Base-by-base conservation (phyloP, 129 eudicot genomes). In the Erigeron canadensis region DNA sequence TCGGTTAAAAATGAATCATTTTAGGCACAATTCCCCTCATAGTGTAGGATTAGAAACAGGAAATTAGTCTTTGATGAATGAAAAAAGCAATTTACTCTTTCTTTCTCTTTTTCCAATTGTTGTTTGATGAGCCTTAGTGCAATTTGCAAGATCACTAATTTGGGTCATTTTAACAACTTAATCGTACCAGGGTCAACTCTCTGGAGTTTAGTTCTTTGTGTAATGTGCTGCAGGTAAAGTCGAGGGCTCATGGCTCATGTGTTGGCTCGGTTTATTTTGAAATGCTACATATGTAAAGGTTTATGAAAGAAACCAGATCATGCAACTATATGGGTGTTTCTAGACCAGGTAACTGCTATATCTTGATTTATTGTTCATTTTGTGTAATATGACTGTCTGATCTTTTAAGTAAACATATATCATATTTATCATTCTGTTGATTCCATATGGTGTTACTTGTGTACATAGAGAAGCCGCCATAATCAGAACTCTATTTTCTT, bases 11-110 rank as follows among this genome's bases (percentile, higher is more conserved):
- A 19, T 67, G 46, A 41, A 67, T 75, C 70, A 37, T 64, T 79
- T 82, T 74, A 69, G 83, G 86, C 87, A 63, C 71, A 70, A 7
- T 77, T 70, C 67, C 67, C 70, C 56, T 34, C 66, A 61, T 65
- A 81, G 84, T n/a, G 73, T 75, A 75, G 77, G 67, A 69, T 63
- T 75, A 75, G 80, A 69, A 80, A 75, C 77, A 75, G 80, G 74
- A 69, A 79, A 63, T 63, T 76, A 80, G 80, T 39, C 63, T 54
- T 75, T 34, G 63, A 57, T 79, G 80, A 80, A 80, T 80, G 77
- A 71, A 80, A 80, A 80, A 75, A 53, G 80, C 80, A 55, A 57
- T 75, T 65, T 66, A 65, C 67, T 53, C 16, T 53, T 65, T 55
- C 18, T 53, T 17, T 76, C 70, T 73, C 62, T 9, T 15, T 37